Base-by-base conservation (phyloP, 495 filamentous ascomycete species). In the Penicillium atrosanguineum region DNA sequence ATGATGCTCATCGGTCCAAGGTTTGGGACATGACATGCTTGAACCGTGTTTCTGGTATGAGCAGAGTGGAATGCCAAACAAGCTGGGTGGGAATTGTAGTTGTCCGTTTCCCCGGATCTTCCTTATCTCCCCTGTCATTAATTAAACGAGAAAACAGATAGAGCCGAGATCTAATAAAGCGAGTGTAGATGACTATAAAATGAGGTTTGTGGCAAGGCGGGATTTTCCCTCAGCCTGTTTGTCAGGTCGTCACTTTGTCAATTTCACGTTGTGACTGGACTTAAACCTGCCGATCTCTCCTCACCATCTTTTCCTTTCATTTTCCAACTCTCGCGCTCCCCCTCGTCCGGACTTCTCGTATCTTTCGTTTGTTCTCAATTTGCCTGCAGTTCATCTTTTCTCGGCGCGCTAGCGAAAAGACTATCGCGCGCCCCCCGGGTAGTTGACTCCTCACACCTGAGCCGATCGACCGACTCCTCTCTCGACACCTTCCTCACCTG, bases 381-480 rank as follows among this genome's bases (percentile, higher is more conserved):
- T 46, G 34, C 19, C 23, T 6, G 34, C 42, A 9, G n/a, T 21
- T 29, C 42, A 15, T 16, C 23, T 6, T 21, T n/a, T 18, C 18
- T 2, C 23, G 42, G 29, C 43, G 26, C 50, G 49, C 52, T 61
- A 62, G 55, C 42, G 55, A 56, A 47, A 44, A 45, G 34, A 54
- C 39, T 55, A 48, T 53, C 55, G 61, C 59, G 48, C 51, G 53
- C 53, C 50, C 60, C 48, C 4, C 31, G 31, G 31, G 31, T 34
- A 21, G 56, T 58, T 45, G 62, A 60, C 63, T 66, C 60, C 60
- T 63, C 60, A 61, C 63, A 53, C 60, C 56, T 55, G 53, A 52
- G 44, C 52, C 50, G 38, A 38, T 50, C 44, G 40, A 45, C 29
- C 50, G 28, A 55, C 42, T 53, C 31, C 43, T 23, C 25, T 48